phyloP scores from a whole-genome alignment of 768 basidiomycete genomes.

The Botryobasidium botryosum region DNA sequence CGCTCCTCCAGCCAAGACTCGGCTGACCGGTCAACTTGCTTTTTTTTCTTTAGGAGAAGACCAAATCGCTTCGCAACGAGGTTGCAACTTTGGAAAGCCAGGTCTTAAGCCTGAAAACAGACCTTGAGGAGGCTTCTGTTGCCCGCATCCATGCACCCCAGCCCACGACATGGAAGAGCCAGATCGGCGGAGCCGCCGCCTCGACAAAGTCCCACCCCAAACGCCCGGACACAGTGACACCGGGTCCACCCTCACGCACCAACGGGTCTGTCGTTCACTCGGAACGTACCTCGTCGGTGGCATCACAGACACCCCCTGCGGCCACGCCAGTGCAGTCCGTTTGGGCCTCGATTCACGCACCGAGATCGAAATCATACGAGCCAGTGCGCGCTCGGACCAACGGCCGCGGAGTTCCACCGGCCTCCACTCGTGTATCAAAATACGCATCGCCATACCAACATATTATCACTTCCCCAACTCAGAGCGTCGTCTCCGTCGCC shows the following conservation, averaged over 20 bases:
- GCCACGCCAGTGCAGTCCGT: slow-evolving; percentile 43
- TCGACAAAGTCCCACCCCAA: background rate
- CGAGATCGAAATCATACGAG: slow-evolving; percentile 14
- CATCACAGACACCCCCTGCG: slow-evolving; percentile 13
- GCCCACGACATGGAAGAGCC: slow-evolving; percentile 1
- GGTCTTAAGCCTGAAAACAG: slow-evolving; percentile 37
- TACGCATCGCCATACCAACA: slow-evolving; percentile 7
- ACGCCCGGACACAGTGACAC: slow-evolving; percentile 6
- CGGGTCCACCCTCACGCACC: slow-evolving; percentile 3
- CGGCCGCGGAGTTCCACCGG: slow-evolving; percentile 17
- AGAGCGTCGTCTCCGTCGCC: slow-evolving; percentile 53
- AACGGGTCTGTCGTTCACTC: too few species aligned
- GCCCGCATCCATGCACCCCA: slow-evolving; percentile 4
- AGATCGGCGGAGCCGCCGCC: background rate
- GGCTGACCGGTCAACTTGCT: background rate
- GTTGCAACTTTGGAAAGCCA: slow-evolving; percentile 44
- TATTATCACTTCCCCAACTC: slow-evolving; percentile 47
- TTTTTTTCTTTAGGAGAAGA: slow-evolving; percentile 39
- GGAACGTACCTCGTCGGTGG: background rate
- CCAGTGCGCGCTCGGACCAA: slow-evolving; percentile 15
- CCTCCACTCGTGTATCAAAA: slow-evolving; percentile 17
- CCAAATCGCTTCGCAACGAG: slow-evolving; percentile 51
- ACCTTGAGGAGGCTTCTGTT: slow-evolving; percentile 31
- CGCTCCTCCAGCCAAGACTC: too few species aligned
- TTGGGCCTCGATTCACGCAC: slow-evolving; percentile 56